A percentile compares a stretch with the other conserved stretches of the same genome.
These are phyloP conservation scores for Gentiana macrophylla DNA, from an alignment of 257 asterid species.

Conservation along the genomic window DNA sequence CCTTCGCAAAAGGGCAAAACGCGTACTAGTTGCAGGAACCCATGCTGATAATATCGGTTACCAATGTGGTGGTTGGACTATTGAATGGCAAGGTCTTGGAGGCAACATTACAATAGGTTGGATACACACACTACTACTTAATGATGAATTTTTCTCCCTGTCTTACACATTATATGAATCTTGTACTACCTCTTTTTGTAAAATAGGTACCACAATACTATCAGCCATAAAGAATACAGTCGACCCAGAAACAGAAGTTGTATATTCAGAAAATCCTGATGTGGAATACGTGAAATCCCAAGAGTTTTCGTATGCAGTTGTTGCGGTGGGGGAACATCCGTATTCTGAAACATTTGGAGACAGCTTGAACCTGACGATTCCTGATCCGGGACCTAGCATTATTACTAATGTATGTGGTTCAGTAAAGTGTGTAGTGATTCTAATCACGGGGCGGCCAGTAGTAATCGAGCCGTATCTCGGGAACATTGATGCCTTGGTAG, in stretches of 20 bases:
- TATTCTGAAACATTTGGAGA: constrained; percentile 20
- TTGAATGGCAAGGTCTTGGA: constrained; percentile 25
- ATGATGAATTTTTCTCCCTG: background rate
- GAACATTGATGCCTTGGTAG: constrained; percentile 16
- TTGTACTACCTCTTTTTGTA: background rate
- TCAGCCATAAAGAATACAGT: constrained; percentile 12
- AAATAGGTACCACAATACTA: constrained; percentile 19
- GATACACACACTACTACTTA: background rate
- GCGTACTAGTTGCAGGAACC: constrained; percentile 28
- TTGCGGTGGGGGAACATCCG: constrained; percentile 22
- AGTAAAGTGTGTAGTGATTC: constrained; percentile 15
- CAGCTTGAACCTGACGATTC: constrained; percentile 17
- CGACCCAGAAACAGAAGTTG: constrained; percentile 13
- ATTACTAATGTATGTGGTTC: constrained; percentile 10
- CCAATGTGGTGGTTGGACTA: constrained; percentile 40
- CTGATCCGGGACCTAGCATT: constrained; percentile 18
- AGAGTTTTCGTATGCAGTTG: constrained; percentile 14
- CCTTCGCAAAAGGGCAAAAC: constrained; percentile 21
- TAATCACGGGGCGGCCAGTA: constrained; percentile 16
- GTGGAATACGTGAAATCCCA: constrained; percentile 11
- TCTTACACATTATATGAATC: background rate
- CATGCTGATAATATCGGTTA: constrained; percentile 29
- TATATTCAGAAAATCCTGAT: constrained; percentile 17
- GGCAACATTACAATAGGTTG: constrained; percentile 21
- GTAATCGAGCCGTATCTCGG: constrained; percentile 18